Evolutionary conservation across 495 filamentous ascomycete species (phyloP).

Genomic region (Astrothelium subdiscretum): DNA sequence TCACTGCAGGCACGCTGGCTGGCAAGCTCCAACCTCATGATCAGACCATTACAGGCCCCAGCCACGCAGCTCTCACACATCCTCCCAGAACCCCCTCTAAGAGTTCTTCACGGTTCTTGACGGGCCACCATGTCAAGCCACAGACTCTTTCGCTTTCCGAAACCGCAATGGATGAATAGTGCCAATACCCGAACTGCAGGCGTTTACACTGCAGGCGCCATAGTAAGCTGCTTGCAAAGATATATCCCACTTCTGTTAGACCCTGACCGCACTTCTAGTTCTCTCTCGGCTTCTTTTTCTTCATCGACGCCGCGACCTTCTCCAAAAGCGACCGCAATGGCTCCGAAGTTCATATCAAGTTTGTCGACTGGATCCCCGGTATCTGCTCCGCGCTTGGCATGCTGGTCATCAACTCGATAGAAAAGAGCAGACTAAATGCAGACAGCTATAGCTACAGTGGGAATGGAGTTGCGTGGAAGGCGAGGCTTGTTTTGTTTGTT

Average conservation of each 20-base stretch:
- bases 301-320: slow-evolving; percentile 84
- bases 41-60: neutral
- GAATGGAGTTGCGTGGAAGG: slow-evolving; percentile 88
- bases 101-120: neutral
- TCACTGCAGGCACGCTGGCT: neutral
- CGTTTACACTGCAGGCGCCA: slow-evolving; percentile 74
- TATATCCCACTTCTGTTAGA: neutral
- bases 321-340: slow-evolving; percentile 69
- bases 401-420: slow-evolving; percentile 98
- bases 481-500: slow-evolving; percentile 84
- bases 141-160: slow-evolving; percentile 34
- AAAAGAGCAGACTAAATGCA: slow-evolving; percentile 75
- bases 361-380: slow-evolving; percentile 96
- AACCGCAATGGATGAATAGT: slow-evolving; percentile 73
- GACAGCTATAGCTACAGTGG: slow-evolving; percentile 84
- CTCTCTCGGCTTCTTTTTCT: slow-evolving; percentile 91
- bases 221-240: slow-evolving; percentile 41
- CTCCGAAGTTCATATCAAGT: slow-evolving; percentile 77
- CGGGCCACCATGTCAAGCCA: slow-evolving; percentile 20
- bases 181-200: slow-evolving; percentile 67
- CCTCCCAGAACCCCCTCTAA: neutral
- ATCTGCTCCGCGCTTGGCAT: slow-evolving; percentile 91
- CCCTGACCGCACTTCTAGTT: slow-evolving; percentile 45
- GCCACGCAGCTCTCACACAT: neutral
- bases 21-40: neutral